Conservation (phyloP, 306 rosid genomes). For the Vigna nakashimae region DNA sequence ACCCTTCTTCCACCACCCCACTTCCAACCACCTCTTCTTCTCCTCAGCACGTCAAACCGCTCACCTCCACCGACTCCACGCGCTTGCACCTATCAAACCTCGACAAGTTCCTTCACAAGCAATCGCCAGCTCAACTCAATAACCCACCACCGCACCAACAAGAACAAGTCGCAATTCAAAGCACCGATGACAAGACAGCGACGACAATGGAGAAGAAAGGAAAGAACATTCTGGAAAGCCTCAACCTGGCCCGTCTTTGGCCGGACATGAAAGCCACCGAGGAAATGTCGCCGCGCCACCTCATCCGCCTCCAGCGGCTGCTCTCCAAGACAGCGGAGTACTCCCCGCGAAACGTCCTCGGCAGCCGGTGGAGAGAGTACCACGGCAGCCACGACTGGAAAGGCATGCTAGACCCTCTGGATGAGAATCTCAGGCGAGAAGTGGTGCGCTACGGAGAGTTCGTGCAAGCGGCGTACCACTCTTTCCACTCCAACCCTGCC, state of each 20-base stretch:
- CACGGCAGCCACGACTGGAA: constrained; percentile 81
- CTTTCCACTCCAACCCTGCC: constrained; percentile 75
- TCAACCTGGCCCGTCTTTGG: constrained; percentile 67
- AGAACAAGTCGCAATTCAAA: neutral
- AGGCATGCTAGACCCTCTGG: constrained; percentile 88
- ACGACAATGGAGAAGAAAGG: constrained; percentile 48
- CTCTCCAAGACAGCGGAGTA: constrained; percentile 68
- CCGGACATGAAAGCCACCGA: constrained; percentile 69
- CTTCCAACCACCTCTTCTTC: neutral
- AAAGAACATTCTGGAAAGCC: constrained; percentile 59
- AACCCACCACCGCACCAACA: constrained; percentile 4
- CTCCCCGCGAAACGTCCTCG: constrained; percentile 76
- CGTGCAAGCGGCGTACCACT: constrained; percentile 81
- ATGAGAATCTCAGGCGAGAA: constrained; percentile 96
- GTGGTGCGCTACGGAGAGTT: constrained; percentile 90
- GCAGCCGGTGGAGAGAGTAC: constrained; percentile 78
- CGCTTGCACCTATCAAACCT: constrained; percentile 75
- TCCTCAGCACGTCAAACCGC: neutral
- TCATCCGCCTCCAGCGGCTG: constrained; percentile 67
- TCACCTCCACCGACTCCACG: constrained; percentile 44
- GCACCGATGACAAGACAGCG: neutral
- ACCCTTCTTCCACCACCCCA: constrained; percentile 48
- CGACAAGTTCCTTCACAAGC: constrained; percentile 71
- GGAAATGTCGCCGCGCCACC: constrained; percentile 87
- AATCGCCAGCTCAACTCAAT: constrained; percentile 38